phyloP scores from a whole-genome alignment of 768 basidiomycete species.

The Leccinum subgranulosum region DNA sequence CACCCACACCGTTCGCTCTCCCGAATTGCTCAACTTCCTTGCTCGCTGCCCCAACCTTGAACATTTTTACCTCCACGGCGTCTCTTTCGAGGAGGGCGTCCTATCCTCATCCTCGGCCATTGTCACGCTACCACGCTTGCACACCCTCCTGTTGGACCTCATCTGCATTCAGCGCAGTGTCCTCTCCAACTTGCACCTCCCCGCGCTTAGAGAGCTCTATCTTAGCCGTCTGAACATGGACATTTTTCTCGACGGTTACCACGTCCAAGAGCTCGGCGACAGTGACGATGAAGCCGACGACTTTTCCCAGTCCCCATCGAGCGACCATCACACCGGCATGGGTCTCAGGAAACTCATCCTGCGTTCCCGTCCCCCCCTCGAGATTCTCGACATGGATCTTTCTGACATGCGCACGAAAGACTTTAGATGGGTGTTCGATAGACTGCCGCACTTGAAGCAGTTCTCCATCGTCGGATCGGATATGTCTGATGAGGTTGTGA shows the following conservation, averaged over 20 bases:
- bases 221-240: slow-evolving; percentile 70
- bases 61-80: slow-evolving; percentile 54
- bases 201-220: slow-evolving; percentile 55
- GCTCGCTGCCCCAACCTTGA: slow-evolving; percentile 59
- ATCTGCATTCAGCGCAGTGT: slow-evolving; percentile 64
- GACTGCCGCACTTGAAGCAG: slow-evolving; percentile 48
- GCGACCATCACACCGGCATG: slow-evolving; percentile 79
- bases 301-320: slow-evolving; percentile 73
- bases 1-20: slow-evolving; percentile 41
- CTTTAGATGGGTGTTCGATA: slow-evolving; percentile 64
- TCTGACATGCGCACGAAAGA: slow-evolving; percentile 85
- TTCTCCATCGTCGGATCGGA: slow-evolving; percentile 79
- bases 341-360: slow-evolving; percentile 64
- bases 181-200: slow-evolving; percentile 61
- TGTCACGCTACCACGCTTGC: slow-evolving; percentile 56
- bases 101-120: slow-evolving; percentile 32
- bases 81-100: slow-evolving; percentile 43
- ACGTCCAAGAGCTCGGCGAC: slow-evolving; percentile 54
- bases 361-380: slow-evolving; percentile 61
- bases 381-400: slow-evolving; percentile 72
- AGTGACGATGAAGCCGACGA: slow-evolving; percentile 72
- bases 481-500: slow-evolving; percentile 72
- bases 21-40: slow-evolving; percentile 58
- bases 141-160: slow-evolving; percentile 51
- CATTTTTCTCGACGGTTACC: slow-evolving; percentile 34